Base-by-base conservation (phyloP, 2,329 filamentous ascomycete species). In the Cladophialophora immunda region DNA sequence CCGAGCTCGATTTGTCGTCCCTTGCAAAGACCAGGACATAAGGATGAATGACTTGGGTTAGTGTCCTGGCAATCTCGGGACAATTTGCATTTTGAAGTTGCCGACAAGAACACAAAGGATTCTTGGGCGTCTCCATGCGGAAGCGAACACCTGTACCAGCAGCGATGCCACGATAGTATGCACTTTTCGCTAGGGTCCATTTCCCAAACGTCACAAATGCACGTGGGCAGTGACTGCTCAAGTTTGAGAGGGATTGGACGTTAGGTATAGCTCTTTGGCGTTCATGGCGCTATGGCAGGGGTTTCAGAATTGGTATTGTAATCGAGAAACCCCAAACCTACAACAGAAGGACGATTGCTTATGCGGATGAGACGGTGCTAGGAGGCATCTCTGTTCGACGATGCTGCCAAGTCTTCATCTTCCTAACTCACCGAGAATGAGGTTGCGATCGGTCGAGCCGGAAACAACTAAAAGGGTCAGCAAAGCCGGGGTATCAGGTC, bases 381-480 rank as follows among this genome's bases (percentile, higher is more conserved):
- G 15, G 45, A 50, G 6, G 45, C 45, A 13, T 50, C 19, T 25
- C 38, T 41, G 9, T 50, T 5, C 4, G 45, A n/a, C 45, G n/a
- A 2, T 8, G 3, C n/a, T n/a, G 15, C 54, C 9, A 30, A 47
- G 8, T 17, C 36, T 22, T 64, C 22, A 88, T 85, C 84, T 90
- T 82, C 84, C 84, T 67, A 97, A 82, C 80, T 97, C 93, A 66
- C 93, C 93, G 5, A 97, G 84, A 71, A 97, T 84, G 76, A 97
- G 85, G 52, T 87, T 94, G 58, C 92, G 88, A 81, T 97, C 93
- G n/a, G 93, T 95, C 8, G 93, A 97, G 30, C 90, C 92, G 63
- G 93, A 95, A 52, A 97, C 86, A 78, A 97, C 93, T 97, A 61
- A 11, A 62, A 4, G 27, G 9, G 65, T 77, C 70, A 77, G 74